Evolutionary conservation across 352 stramenopile species (phyloP).

Genomic region (Phytophthora parvispora): DNA sequence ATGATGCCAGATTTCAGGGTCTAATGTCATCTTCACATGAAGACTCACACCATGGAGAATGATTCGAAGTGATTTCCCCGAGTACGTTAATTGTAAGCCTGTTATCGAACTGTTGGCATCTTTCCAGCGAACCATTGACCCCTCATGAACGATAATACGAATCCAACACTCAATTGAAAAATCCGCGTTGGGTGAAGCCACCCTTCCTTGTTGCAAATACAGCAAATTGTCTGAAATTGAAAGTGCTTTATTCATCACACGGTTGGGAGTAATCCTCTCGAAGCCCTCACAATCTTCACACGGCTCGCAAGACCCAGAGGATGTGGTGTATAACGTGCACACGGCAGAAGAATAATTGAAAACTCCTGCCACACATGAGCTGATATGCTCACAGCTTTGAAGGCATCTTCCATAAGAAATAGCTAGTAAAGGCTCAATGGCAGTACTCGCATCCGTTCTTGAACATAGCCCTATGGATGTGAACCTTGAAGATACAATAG

Average conservation of each 20-base stretch:
- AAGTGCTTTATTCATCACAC: conserved; percentile 14
- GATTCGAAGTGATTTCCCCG: conserved; percentile 8
- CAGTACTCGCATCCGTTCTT: not conserved
- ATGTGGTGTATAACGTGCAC: conserved; percentile 14
- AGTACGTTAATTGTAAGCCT: conserved; percentile 22
- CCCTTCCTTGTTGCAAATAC: conserved; percentile 8
- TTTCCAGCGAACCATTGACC: conserved; percentile 26
- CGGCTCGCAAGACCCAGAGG: conserved; percentile 4
- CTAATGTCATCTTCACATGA: conserved; percentile 16
- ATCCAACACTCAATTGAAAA: conserved; percentile 38
- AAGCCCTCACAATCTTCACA: conserved; percentile 34
- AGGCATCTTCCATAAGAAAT: conserved; percentile 31
- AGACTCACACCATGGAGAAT: conserved; percentile 24
- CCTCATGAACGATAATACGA: conserved; percentile 15
- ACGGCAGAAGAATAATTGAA: conserved; percentile 26
- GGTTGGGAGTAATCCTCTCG: conserved; percentile 13
- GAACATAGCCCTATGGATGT: conserved; percentile 20
- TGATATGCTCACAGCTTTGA: conserved; percentile 6
- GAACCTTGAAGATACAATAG: conserved; percentile 33
- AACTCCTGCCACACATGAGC: conserved; percentile 14
- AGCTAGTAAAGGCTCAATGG: not conserved
- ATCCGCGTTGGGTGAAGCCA: not conserved
- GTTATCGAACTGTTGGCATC: not conserved
- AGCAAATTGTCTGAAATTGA: conserved; percentile 18
- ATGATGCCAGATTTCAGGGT: conserved; percentile 21